Conservation (phyloP, 169 alveolate genomes). For the Plasmodium gallinaceum region DNA sequence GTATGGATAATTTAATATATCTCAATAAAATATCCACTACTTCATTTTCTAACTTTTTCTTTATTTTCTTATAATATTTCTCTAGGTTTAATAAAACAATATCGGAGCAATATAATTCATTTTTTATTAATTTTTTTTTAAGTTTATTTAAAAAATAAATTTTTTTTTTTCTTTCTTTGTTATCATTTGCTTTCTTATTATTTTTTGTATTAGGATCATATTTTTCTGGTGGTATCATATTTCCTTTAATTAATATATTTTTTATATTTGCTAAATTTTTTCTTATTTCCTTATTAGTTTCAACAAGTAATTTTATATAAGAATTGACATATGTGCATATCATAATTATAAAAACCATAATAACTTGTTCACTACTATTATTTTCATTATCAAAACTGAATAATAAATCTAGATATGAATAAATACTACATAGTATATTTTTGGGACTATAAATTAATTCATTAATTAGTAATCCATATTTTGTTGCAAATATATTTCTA, state of each 20-base stretch:
- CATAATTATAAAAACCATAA: constrained; percentile 53
- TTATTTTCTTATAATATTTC: constrained; percentile 48
- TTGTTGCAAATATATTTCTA: constrained; percentile 83
- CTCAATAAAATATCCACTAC: constrained; percentile 44
- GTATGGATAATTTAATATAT: constrained; percentile 28
- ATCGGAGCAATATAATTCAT: constrained; percentile 75
- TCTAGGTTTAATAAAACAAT: constrained; percentile 37
- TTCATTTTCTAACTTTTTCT: constrained; percentile 55
- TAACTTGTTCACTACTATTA: constrained; percentile 19
- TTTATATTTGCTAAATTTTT: constrained; percentile 28
- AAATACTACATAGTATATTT: constrained; percentile 64
- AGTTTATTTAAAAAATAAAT: constrained; percentile 27
- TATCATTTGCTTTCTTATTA: background rate
- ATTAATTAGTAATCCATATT: constrained; percentile 86
- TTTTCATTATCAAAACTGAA: constrained; percentile 62
- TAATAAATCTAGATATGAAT: constrained; percentile 52
- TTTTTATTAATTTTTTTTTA: constrained; percentile 54
- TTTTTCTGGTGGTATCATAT: background rate
- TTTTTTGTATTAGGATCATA: background rate
- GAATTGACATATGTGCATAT: constrained; percentile 54
- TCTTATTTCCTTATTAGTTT: constrained; percentile 54
- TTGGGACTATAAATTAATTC: constrained; percentile 80
- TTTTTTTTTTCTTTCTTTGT: constrained; percentile 11
- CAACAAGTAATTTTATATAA: constrained; percentile 37
- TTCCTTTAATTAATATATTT: constrained; percentile 37